These are phyloP conservation scores for Lasiodiplodia hormozganensis DNA, from an alignment of 2,329 filamentous ascomycete genomes.

Conservation along the genomic window DNA sequence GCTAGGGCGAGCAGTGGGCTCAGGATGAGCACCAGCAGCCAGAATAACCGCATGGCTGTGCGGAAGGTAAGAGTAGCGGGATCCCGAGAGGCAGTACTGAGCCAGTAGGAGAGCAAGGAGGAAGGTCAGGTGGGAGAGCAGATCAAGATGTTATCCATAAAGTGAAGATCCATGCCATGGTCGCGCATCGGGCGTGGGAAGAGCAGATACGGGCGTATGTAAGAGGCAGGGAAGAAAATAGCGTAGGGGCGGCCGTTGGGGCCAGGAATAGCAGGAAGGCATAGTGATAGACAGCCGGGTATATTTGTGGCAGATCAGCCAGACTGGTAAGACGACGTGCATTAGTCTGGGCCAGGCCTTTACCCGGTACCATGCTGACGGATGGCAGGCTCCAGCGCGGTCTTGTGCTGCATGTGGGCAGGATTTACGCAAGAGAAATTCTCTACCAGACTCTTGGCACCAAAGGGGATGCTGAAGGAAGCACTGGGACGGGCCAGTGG, in stretches of 20 bases:
- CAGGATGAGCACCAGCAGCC: conserved; percentile 20
- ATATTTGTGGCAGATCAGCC: conserved; percentile 15
- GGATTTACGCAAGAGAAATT: conserved; percentile 14
- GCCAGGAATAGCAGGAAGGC: background rate
- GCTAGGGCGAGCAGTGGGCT: conserved; percentile 2
- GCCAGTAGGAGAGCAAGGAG: background rate
- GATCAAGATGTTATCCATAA: background rate
- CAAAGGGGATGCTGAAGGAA: background rate
- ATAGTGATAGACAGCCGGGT: background rate
- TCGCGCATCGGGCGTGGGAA: background rate
- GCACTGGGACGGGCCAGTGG: background rate
- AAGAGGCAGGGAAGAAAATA: background rate
- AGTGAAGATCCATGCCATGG: conserved; percentile 1
- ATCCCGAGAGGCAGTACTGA: background rate
- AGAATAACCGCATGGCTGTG: conserved; percentile 9
- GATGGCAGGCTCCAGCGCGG: background rate
- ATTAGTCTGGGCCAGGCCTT: background rate
- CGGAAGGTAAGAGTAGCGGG: background rate
- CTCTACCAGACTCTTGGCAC: background rate
- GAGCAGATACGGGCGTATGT: conserved; percentile 14
- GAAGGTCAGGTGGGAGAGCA: background rate
- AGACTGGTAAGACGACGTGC: background rate
- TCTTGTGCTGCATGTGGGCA: background rate
- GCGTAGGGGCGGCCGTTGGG: background rate
- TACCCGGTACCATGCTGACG: conserved; percentile 10